Conservation (phyloP, 148 eudicot species). For the Arbutus unedo region DNA sequence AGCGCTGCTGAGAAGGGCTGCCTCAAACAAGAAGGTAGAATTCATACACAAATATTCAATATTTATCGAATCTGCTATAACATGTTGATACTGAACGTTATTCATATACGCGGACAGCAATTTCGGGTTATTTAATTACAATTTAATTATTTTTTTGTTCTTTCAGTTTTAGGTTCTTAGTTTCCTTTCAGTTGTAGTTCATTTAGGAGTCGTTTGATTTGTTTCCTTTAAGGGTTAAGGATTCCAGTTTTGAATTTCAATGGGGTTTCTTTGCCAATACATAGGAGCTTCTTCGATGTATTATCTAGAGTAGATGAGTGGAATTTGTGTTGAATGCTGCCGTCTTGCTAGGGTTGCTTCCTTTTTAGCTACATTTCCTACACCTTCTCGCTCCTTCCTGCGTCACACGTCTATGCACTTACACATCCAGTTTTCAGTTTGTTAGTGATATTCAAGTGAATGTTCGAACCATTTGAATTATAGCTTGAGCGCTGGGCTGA, state of each 20-base stretch:
- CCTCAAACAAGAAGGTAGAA: slow-evolving; percentile 71
- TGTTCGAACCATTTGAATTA: slow-evolving; percentile 17
- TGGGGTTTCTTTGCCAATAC: neutral
- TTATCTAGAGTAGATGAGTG: neutral
- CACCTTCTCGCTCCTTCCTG: neutral
- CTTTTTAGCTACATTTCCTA: neutral
- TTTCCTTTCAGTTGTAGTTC: neutral
- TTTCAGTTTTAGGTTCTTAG: neutral
- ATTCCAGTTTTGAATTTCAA: neutral
- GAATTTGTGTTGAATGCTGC: neutral
- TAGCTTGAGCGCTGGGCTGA: slow-evolving; percentile 88
- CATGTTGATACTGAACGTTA: neutral
- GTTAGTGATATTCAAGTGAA: neutral
- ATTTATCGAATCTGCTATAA: neutral
- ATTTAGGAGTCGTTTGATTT: neutral
- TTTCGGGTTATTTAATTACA: neutral
- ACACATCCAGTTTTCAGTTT: neutral
- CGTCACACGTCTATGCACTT: neutral
- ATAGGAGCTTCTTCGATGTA: neutral
- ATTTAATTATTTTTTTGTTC: neutral
- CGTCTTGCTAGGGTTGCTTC: neutral
- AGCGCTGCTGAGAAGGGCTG: slow-evolving; percentile 89
- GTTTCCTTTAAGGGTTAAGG: neutral
- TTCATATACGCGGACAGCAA: neutral
- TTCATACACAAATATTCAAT: neutral